phyloP scores from a whole-genome alignment of 495 filamentous ascomycete species.

The Entonaema liquescens region DNA sequence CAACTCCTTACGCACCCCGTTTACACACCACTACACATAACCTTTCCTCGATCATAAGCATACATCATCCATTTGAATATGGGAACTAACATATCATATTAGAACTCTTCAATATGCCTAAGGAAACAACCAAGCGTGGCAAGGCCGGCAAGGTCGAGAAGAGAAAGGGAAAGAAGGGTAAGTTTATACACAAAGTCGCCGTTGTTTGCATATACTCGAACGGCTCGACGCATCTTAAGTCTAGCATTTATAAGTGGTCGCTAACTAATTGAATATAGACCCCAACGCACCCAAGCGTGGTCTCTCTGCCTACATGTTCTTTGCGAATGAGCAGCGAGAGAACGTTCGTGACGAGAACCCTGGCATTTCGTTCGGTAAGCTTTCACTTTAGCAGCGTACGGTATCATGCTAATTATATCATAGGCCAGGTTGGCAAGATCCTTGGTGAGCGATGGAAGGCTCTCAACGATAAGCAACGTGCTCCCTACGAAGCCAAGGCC shows the following conservation, averaged over 20 bases:
- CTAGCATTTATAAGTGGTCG: background rate
- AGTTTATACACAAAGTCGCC: constrained; percentile 27
- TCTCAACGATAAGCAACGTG: constrained; percentile 84
- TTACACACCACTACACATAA: background rate
- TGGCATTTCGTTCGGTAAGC: constrained; percentile 91
- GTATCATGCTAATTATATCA: constrained; percentile 8
- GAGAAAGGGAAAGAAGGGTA: constrained; percentile 61
- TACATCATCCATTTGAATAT: background rate
- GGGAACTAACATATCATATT: constrained; percentile 34
- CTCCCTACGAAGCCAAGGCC: constrained; percentile 95
- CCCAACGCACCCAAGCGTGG: constrained; percentile 99
- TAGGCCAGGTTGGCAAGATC: constrained; percentile 95
- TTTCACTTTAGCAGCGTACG: constrained; percentile 21
- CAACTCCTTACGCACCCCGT: background rate
- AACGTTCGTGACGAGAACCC: constrained; percentile 99
- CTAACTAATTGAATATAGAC: constrained; percentile 62
- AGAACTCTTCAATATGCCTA: constrained; percentile 53
- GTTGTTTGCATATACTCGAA: constrained; percentile 1
- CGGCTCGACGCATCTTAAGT: background rate
- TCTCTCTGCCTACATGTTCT: constrained; percentile 99
- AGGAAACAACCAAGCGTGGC: constrained; percentile 59
- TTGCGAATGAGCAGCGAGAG: constrained; percentile 98
- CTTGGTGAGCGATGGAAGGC: constrained; percentile 99
- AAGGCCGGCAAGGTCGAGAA: constrained; percentile 54
- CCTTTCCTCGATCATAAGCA: background rate